These are phyloP conservation scores for Phenoliferia sp. DNA, from an alignment of 1,284 basidiomycete genomes.

Conservation along the genomic window DNA sequence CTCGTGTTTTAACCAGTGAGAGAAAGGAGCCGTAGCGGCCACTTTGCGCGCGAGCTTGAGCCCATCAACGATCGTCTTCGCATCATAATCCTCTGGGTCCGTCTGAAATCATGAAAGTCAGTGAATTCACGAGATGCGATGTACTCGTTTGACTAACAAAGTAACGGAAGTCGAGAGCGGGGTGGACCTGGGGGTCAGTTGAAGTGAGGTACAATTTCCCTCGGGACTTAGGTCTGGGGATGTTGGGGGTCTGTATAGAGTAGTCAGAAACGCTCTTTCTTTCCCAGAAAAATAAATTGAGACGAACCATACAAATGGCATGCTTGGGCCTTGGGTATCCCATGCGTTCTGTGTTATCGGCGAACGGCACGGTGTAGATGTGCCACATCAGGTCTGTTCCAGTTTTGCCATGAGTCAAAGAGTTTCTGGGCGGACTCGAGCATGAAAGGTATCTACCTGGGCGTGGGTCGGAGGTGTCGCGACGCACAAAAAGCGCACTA, in stretches of 20 bases:
- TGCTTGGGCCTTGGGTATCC: conserved; percentile 3
- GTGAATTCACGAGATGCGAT: background rate
- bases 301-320: conserved; percentile 4
- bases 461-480: conserved; percentile 4
- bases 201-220: conserved; percentile 3
- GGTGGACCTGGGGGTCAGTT: background rate
- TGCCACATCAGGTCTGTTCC: conserved; percentile 5
- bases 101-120: background rate
- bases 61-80: conserved; percentile 2
- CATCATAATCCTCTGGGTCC: conserved; percentile 3
- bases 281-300: background rate
- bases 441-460: background rate
- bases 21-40: conserved; percentile 4
- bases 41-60: conserved; percentile 7
- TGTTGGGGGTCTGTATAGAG: conserved; percentile 1
- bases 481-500: conserved; percentile 1
- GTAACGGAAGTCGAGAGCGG: conserved; percentile 9
- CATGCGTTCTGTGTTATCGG: conserved; percentile 4
- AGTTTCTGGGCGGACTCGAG: background rate
- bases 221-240: conserved; percentile 1
- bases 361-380: conserved; percentile 5
- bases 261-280: background rate
- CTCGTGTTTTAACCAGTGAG: conserved; percentile 4
- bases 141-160: background rate
- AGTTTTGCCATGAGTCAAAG: too few species aligned